A percentile compares a stretch with the other conserved stretches of the same genome.
Conservation (phyloP, 305 asterid species). For the Petunia hybrid region DNA sequence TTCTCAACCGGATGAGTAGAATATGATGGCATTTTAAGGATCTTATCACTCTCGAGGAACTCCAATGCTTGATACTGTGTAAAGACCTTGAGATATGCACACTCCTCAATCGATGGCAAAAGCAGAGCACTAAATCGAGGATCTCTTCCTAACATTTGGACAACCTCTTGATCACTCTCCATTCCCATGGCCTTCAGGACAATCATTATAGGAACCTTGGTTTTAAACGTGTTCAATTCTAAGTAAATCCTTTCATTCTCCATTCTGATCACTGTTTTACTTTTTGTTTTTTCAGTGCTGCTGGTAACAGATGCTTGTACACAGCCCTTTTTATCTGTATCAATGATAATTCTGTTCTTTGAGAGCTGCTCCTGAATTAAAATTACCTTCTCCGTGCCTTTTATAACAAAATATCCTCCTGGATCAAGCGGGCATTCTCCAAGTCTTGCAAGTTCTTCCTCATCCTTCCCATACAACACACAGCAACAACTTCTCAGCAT, state of each 20-base stretch:
- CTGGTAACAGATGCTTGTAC: constrained; percentile 96
- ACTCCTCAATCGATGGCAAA: constrained; percentile 91
- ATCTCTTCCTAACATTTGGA: constrained; percentile 96
- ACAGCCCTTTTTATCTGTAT: constrained; percentile 78
- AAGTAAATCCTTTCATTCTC: constrained; percentile 85
- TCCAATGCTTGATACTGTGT: constrained; percentile 76
- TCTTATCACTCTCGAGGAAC: constrained; percentile 56
- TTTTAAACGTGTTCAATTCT: constrained; percentile 59
- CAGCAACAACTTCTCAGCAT: constrained; percentile 81
- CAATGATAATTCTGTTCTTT: constrained; percentile 87
- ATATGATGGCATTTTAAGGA: constrained; percentile 55
- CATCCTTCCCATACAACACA: constrained; percentile 77
- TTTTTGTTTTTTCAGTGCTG: constrained; percentile 68
- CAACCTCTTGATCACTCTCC: constrained; percentile 96
- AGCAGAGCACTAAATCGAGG: constrained; percentile 81
- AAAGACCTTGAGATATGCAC: constrained; percentile 59
- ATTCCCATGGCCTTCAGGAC: constrained; percentile 94
- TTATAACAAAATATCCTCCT: constrained; percentile 86
- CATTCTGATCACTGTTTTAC: constrained; percentile 77
- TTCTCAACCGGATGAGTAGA: constrained; percentile 33
- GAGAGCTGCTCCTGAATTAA: constrained; percentile 95
- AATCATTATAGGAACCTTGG: constrained; percentile 85
- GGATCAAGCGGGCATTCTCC: constrained; percentile 97
- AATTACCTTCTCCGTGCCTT: constrained; percentile 94
- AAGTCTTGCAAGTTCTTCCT: constrained; percentile 77